Evolutionary conservation across 2,329 filamentous ascomycete genomes (phyloP).

Genomic region (Neonectria sp.): DNA sequence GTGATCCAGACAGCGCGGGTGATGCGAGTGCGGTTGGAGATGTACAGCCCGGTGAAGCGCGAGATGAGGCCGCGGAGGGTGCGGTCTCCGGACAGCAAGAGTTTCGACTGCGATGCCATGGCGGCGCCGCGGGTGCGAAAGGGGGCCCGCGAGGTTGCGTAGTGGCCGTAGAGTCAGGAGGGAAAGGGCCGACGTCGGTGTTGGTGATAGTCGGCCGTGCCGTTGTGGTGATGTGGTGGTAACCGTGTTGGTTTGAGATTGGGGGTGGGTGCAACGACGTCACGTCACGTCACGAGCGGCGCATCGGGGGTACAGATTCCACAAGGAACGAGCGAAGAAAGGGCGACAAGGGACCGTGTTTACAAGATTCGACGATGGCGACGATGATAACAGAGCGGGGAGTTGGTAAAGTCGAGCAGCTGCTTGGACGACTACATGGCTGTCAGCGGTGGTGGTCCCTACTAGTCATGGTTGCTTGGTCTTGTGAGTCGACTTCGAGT

Average conservation of each 20-base stretch:
- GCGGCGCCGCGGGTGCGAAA: constrained; percentile 26
- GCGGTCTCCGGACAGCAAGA: constrained; percentile 72
- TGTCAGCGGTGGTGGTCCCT: constrained; percentile 1
- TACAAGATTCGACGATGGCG: neutral
- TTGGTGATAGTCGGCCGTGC: neutral
- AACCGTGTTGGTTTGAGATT: neutral
- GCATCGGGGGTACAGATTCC: constrained; percentile 32
- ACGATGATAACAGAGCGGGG: neutral
- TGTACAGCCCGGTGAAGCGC: constrained; percentile 80
- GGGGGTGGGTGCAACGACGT: constrained; percentile 38
- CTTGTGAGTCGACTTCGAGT: constrained; percentile 24
- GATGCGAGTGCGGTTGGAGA: constrained; percentile 85
- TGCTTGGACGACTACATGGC: constrained; percentile 18
- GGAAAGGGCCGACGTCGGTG: neutral
- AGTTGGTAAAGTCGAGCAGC: constrained; percentile 2
- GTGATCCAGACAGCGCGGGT: constrained; percentile 88
- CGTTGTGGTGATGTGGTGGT: neutral
- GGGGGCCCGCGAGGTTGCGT: constrained; percentile 7
- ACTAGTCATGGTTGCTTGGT: constrained; percentile 9
- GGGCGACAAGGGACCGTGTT: neutral
- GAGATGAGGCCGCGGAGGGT: constrained; percentile 76
- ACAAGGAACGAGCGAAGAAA: constrained; percentile 7
- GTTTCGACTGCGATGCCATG: constrained; percentile 85
- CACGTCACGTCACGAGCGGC: constrained; percentile 41
- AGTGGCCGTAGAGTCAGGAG: constrained; percentile 3